These are phyloP conservation scores for Emydomyces testavorans DNA, from an alignment of 2,329 filamentous ascomycete species.

Conservation along the genomic window DNA sequence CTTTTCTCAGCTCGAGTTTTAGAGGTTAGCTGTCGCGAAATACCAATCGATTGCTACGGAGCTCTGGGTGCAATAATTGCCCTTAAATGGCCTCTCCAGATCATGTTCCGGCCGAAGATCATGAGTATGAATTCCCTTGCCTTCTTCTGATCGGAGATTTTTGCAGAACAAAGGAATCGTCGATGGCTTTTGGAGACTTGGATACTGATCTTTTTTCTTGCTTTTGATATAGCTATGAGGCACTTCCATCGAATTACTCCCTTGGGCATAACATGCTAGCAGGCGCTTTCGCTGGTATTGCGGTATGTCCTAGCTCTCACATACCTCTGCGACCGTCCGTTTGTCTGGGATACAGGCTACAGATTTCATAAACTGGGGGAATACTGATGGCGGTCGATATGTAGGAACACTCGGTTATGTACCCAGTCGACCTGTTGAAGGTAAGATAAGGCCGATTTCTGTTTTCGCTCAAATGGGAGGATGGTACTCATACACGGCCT, in stretches of 20 bases:
- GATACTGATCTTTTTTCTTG: conserved; percentile 10
- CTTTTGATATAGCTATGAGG: conserved; percentile 61
- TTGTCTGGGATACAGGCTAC: conserved; percentile 6
- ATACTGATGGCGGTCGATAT: conserved; percentile 4
- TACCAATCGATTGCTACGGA: conserved; percentile 12
- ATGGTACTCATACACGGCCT: not conserved
- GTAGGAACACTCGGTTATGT: conserved; percentile 98
- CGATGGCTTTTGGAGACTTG: conserved; percentile 9
- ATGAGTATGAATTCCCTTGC: conserved; percentile 31
- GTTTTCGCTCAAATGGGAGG: not conserved
- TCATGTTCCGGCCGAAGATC: conserved; percentile 35
- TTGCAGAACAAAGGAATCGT: not conserved
- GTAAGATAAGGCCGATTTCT: conserved; percentile 39
- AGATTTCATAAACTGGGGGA: not conserved
- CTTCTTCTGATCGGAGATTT: conserved; percentile 5
- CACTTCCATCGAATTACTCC: conserved; percentile 86
- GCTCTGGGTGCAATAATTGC: conserved; percentile 28
- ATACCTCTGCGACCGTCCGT: conserved; percentile 3
- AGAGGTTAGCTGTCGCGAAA: conserved; percentile 2
- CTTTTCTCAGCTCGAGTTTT: not conserved
- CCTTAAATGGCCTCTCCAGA: conserved; percentile 34
- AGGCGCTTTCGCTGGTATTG: conserved; percentile 92
- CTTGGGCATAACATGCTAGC: conserved; percentile 89
- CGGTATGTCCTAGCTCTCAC: conserved; percentile 46
- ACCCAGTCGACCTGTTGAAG: conserved; percentile 96